Evolutionary conservation across 345 rosid genomes (phyloP).

Genomic region (Heritiera littoralis): DNA sequence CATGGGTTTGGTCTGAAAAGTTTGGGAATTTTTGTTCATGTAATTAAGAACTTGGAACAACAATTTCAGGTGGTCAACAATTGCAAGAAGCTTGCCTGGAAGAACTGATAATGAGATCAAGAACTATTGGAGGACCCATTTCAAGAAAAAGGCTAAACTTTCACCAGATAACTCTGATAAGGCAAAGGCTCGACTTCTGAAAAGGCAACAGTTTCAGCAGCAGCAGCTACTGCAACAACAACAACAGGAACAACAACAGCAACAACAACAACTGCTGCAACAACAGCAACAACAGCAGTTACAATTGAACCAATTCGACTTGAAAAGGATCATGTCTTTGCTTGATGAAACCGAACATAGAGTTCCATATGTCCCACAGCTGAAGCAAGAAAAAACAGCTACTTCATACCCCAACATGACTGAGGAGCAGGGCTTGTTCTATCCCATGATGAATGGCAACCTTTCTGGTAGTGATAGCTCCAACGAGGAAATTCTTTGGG

Average conservation of each 20-base stretch:
- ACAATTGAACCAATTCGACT: conserved; percentile 58
- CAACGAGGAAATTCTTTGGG: conserved; percentile 63
- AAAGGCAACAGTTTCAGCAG: conserved; percentile 73
- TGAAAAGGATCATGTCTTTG: conserved; percentile 55
- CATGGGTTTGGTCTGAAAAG: not conserved
- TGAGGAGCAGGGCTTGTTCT: conserved; percentile 34
- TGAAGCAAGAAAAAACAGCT: conserved; percentile 38
- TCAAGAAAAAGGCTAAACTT: conserved; percentile 72
- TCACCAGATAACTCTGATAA: conserved; percentile 48
- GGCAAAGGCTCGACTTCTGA: conserved; percentile 55
- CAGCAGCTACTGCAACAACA: conserved; percentile 50
- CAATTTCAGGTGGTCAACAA: conserved; percentile 78
- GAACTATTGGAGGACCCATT: conserved; percentile 95
- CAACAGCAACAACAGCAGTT: conserved; percentile 36
- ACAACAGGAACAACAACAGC: conserved; percentile 47
- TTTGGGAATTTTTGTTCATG: not conserved
- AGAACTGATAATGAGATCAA: conserved; percentile 92
- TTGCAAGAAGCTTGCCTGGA: conserved; percentile 91
- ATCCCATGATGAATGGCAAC: conserved; percentile 28
- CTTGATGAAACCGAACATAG: conserved; percentile 51
- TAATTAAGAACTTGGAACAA: not conserved
- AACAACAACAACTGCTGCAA: conserved; percentile 27
- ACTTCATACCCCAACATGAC: conserved; percentile 22
- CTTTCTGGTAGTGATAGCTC: conserved; percentile 33
- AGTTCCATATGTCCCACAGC: conserved; percentile 46